A percentile compares a stretch with the other conserved stretches of the same genome.
phyloP scores from a whole-genome alignment of 2,329 filamentous ascomycete species.

The Fusarium sp. region DNA sequence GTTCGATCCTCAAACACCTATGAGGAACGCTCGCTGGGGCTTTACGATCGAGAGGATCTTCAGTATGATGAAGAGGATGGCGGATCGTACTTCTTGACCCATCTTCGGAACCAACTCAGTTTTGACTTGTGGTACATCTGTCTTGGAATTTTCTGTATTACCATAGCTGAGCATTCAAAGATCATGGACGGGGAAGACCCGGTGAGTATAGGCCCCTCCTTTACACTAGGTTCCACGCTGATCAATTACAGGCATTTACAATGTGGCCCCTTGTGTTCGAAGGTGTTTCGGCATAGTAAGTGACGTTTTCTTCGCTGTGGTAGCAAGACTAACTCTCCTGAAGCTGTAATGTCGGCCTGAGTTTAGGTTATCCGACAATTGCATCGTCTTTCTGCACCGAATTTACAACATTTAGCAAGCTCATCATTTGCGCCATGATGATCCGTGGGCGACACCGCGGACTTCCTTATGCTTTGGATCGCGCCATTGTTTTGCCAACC shows the following conservation, averaged over 20 bases:
- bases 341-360: conserved; percentile 57
- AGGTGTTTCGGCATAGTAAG: conserved; percentile 55
- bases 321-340: conserved; percentile 9
- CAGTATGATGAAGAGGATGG: conserved; percentile 51
- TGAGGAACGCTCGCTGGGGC: conserved; percentile 73
- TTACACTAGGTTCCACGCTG: not conserved
- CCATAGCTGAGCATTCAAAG: conserved; percentile 50
- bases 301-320: not conserved
- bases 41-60: conserved; percentile 60
- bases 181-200: conserved; percentile 48
- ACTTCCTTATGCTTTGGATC: conserved; percentile 55
- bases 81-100: conserved; percentile 52
- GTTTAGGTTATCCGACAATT: conserved; percentile 53
- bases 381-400: conserved; percentile 51
- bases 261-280: conserved; percentile 56
- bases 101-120: conserved; percentile 58
- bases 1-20: conserved; percentile 74
- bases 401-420: conserved; percentile 55
- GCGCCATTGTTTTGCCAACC: conserved; percentile 54
- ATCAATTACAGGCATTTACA: conserved; percentile 46
- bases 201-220: conserved; percentile 24
- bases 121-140: conserved; percentile 62
- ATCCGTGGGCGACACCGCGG: conserved; percentile 56
- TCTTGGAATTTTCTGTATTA: conserved; percentile 56
- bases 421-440: conserved; percentile 58